Base-by-base conservation (phyloP, 768 basidiomycete species). In the Termitomyces sp. region DNA sequence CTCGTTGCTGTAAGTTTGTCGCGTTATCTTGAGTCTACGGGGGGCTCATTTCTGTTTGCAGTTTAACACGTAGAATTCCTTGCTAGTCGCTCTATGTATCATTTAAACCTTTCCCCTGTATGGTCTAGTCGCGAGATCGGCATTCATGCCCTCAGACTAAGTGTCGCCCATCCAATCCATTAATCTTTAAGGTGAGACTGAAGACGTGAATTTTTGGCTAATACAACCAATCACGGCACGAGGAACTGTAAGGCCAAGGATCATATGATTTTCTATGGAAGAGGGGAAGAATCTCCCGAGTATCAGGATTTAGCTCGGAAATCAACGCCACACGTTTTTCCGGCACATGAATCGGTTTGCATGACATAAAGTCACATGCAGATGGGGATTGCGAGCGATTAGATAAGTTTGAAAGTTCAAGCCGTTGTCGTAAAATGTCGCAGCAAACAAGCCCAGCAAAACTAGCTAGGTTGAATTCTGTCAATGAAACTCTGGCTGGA, bases 1-100 rank as follows among this genome's bases (percentile, higher is more conserved):
- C 78, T 98, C 66, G 85, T 85, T 58, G 89, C 91, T n/a, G 94
- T 94, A 71, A 71, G 93, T 70, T 34, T 18, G 13, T 37, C 11
- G 30, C 22, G 27, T 47, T 13, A 36, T n/a, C 18, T 16, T 16
- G 34, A 31, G 41, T 56, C 22, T 37, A 46, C 27, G 22, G 52
- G 22, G 52, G 22, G 54, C 63, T 62, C 24, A 63, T 46, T 33
- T 31, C n/a, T 18, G 34, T 27, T 53, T 51, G 30, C 54, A 78
- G 77, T 75, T 78, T 68, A 77, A 74, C 59, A 70, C 75, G 66
- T 78, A 67, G 73, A 24, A 11, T n/a, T 24, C 48, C 41, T 55
- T 11, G 13, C 47, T 8, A 16, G 41, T 46, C 39, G 34, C 36
- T 41, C 34, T 30, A 33, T 58, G 48, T 50, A 51, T 58, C 7